Evolutionary conservation across 1,139 yeast genomes (phyloP).

Genomic region (Kurtzmaniella quercitrusa): DNA sequence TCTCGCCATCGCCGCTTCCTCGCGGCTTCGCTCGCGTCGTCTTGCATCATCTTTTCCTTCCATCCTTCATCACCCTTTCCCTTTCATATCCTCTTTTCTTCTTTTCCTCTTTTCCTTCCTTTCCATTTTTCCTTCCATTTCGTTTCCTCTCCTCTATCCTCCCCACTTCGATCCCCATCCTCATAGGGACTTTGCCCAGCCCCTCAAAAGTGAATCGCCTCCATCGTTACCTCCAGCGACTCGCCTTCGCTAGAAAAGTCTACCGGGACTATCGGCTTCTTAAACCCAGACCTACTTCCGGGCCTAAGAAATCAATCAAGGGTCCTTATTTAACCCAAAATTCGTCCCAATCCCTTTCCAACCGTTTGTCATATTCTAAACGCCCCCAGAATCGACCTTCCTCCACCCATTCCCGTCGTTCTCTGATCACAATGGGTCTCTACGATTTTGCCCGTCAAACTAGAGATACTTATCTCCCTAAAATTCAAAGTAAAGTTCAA

Average conservation of each 20-base stretch:
- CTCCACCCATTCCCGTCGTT: neutral
- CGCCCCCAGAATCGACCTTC: neutral
- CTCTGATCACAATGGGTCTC: slow-evolving; percentile 13
- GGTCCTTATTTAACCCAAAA: neutral
- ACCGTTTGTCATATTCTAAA: too few species aligned
- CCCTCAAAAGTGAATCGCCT: slow-evolving; percentile 6
- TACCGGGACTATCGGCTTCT: slow-evolving; percentile 6
- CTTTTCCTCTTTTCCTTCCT: neutral
- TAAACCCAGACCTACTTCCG: neutral
- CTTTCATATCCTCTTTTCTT: neutral
- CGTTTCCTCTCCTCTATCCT: neutral
- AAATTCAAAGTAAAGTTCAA: slow-evolving; percentile 42
- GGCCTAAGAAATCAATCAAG: neutral
- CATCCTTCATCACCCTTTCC: neutral
- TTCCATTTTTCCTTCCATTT: neutral
- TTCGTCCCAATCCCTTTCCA: neutral
- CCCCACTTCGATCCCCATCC: neutral
- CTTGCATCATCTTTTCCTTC: too few species aligned
- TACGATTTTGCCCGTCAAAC: slow-evolving; percentile 52
- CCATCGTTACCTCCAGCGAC: slow-evolving; percentile 3
- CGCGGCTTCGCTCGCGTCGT: too few species aligned
- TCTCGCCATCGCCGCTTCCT: neutral
- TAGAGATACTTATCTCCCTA: slow-evolving; percentile 55
- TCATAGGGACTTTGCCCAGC: too few species aligned
- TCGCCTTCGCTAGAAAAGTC: slow-evolving; percentile 5